These are phyloP conservation scores for Aphanomyces stellatus DNA, from an alignment of 352 stramenopile species.

Conservation along the genomic window DNA sequence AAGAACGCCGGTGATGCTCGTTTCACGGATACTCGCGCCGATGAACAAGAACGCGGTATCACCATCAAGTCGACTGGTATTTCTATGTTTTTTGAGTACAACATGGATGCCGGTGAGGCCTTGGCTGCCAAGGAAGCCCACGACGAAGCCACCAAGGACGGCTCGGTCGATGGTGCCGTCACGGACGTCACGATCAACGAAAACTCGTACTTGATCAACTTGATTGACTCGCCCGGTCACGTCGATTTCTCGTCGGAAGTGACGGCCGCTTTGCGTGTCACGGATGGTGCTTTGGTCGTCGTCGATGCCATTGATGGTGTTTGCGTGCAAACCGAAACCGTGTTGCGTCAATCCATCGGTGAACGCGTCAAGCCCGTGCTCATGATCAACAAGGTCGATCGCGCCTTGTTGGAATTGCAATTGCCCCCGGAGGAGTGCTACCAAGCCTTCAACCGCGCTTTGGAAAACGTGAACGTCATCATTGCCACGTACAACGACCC, in stretches of 20 bases:
- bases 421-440: constrained; percentile 98
- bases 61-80: constrained; percentile 99
- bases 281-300: constrained; percentile 98
- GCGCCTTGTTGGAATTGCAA: constrained; percentile 97
- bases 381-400: constrained; percentile 99
- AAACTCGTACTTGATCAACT: constrained; percentile 99
- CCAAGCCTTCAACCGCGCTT: constrained; percentile 96
- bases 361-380: constrained; percentile 98
- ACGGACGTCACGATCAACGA: constrained; percentile 89
- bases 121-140: constrained; percentile 54
- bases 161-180: constrained; percentile 13
- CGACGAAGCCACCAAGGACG: constrained; percentile 27
- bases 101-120: constrained; percentile 92
- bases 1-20: constrained; percentile 97
- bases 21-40: constrained; percentile 99
- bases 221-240: constrained; percentile 99
- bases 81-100: constrained; percentile 99
- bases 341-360: constrained; percentile 96
- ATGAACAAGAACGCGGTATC: constrained; percentile 99
- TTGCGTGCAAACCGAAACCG: constrained; percentile 99
- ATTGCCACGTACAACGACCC: constrained; percentile 99
- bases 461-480: constrained; percentile 99
- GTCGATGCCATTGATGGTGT: constrained; percentile 99
- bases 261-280: constrained; percentile 98
- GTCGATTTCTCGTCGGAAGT: constrained; percentile 99